Evolutionary conservation across 176 grass and related monocot genomes (phyloP).

Genomic region (Eremochloa ophiuroides): DNA sequence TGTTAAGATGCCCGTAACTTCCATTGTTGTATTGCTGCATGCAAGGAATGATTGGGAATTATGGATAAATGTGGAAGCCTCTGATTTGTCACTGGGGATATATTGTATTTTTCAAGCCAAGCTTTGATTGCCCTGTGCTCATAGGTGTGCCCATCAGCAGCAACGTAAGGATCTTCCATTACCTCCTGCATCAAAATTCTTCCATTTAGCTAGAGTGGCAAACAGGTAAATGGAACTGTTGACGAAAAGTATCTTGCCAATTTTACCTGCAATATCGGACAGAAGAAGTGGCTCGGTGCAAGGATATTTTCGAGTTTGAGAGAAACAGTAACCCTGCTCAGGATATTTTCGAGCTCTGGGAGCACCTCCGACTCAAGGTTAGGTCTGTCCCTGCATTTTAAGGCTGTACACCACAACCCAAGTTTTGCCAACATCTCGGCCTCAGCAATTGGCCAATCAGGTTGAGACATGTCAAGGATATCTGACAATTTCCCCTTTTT

Average conservation of each 20-base stretch:
- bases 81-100: conserved; percentile 64
- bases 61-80: conserved; percentile 47
- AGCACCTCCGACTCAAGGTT: conserved; percentile 61
- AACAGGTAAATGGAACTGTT: neutral
- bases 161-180: conserved; percentile 80
- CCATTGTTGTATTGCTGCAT: conserved; percentile 74
- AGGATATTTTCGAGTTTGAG: conserved; percentile 19
- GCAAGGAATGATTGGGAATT: conserved; percentile 79
- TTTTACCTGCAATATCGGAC: conserved; percentile 79
- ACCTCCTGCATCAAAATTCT: conserved; percentile 47
- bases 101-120: conserved; percentile 62
- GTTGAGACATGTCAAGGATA: conserved; percentile 50
- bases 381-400: conserved; percentile 78
- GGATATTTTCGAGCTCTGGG: conserved; percentile 71
- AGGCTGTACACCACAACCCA: conserved; percentile 51
- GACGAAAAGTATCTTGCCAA: neutral
- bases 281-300: conserved; percentile 69
- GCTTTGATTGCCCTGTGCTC: conserved; percentile 72
- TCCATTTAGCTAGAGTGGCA: neutral
- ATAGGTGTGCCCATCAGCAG: conserved; percentile 89
- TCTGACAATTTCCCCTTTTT: conserved; percentile 31
- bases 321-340: conserved; percentile 41
- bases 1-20: conserved; percentile 41
- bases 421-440: conserved; percentile 69
- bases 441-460: conserved; percentile 64